Conservation (phyloP, 371 early-diverging fungal genomes). For the Globomyces sp. region DNA sequence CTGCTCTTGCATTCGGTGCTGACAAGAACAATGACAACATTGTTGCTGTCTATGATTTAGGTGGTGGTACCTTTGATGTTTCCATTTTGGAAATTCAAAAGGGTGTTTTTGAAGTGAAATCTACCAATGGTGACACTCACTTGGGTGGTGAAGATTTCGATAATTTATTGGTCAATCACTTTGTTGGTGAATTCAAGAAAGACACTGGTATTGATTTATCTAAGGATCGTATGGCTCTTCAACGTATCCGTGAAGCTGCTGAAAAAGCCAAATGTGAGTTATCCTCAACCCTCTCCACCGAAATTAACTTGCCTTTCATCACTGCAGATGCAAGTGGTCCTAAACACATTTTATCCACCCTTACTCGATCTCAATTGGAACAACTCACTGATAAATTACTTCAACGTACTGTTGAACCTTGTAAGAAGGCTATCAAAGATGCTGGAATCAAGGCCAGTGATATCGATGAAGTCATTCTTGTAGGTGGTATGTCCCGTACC, state of each 20-base stretch:
- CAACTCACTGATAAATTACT: slow-evolving; percentile 76
- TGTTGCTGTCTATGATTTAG: slow-evolving; percentile 99
- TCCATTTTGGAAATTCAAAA: slow-evolving; percentile 96
- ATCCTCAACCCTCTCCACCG: slow-evolving; percentile 87
- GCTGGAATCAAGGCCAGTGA: slow-evolving; percentile 79
- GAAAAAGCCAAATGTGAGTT: slow-evolving; percentile 99
- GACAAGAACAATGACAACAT: slow-evolving; percentile 91
- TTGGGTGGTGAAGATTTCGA: slow-evolving; percentile 99
- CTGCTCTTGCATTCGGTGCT: slow-evolving; percentile 97
- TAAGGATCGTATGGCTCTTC: slow-evolving; percentile 87
- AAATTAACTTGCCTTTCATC: slow-evolving; percentile 95
- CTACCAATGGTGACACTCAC: slow-evolving; percentile 96
- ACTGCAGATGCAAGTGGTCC: slow-evolving; percentile 90
- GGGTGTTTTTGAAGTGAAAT: slow-evolving; percentile 98
- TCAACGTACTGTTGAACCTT: slow-evolving; percentile 89
- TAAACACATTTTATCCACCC: slow-evolving; percentile 92
- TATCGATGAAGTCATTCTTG: slow-evolving; percentile 96
- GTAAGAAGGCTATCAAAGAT: slow-evolving; percentile 96
- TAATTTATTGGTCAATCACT: slow-evolving; percentile 75
- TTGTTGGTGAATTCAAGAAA: slow-evolving; percentile 87
- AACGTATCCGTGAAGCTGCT: slow-evolving; percentile 94
- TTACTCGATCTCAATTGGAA: slow-evolving; percentile 93
- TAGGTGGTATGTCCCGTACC: slow-evolving; percentile 99
- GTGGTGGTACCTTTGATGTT: slow-evolving; percentile 99
- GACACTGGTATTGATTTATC: slow-evolving; percentile 68